These are phyloP conservation scores for Colletotrichum liaoningense DNA, from an alignment of 2,329 filamentous ascomycete species.

Conservation along the genomic window DNA sequence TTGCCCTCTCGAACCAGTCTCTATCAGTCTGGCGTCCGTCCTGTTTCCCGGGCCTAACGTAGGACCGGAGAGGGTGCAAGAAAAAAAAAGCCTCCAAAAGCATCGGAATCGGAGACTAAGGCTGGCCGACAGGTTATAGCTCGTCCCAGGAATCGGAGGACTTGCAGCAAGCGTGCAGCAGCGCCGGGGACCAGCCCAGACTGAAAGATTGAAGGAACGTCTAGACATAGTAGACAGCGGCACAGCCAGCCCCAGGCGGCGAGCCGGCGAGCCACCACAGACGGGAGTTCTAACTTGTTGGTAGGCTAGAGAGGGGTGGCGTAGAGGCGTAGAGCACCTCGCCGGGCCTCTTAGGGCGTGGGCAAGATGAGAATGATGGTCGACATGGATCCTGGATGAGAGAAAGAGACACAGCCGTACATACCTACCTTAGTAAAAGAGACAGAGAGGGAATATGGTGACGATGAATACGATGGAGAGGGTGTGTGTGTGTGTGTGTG, in stretches of 20 bases:
- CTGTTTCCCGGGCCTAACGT: not conserved
- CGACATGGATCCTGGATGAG: not conserved
- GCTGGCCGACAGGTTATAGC: not conserved
- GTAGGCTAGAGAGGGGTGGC: not conserved
- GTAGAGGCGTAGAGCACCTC: not conserved
- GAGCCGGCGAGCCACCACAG: not conserved
- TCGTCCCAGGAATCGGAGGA: not conserved
- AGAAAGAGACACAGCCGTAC: not conserved
- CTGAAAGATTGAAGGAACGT: not conserved
- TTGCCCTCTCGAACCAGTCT: not conserved
- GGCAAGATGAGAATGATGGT: not conserved
- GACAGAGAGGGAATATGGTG: not conserved
- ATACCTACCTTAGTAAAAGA: not conserved
- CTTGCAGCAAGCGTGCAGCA: not conserved
- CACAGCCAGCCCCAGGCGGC: too few species aligned
- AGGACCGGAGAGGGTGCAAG: too few species aligned
- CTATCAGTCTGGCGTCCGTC: not conserved
- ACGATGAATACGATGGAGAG: not conserved
- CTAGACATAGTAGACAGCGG: too few species aligned
- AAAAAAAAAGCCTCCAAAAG: not conserved
- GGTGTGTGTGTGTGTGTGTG: too few species aligned
- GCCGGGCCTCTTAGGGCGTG: not conserved
- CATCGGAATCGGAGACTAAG: not conserved
- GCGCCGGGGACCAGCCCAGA: not conserved
- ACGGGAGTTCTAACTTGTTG: not conserved